Percentiles rank a stretch among this genome's conserved stretches.
Conservation (phyloP, 1,139 yeast genomes). For the Komagataea norvegica region DNA sequence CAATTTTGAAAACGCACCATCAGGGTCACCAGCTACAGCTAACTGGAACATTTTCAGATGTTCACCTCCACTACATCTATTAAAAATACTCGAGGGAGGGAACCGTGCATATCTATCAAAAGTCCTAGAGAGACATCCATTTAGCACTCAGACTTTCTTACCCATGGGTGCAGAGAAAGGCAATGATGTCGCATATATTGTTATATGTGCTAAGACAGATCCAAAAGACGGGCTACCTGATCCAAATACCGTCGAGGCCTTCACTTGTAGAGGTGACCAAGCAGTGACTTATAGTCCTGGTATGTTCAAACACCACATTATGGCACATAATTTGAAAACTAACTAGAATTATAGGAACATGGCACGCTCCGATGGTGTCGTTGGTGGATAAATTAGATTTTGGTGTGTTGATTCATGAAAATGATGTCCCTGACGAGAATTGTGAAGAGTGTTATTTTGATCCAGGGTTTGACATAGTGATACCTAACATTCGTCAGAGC, state of each 20-base stretch:
- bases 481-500: slow-evolving; percentile 6
- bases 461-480: slow-evolving; percentile 45
- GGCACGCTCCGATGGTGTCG: slow-evolving; percentile 95
- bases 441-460: slow-evolving; percentile 66
- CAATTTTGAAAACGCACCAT: slow-evolving; percentile 41
- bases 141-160: slow-evolving; percentile 81
- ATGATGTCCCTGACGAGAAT: slow-evolving; percentile 74
- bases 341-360: slow-evolving; percentile 32
- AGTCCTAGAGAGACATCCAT: slow-evolving; percentile 88
- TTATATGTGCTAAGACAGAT: slow-evolving; percentile 67
- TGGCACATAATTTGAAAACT: no score
- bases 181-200: slow-evolving; percentile 54
- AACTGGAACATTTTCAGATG: slow-evolving; percentile 85
- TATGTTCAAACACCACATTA: slow-evolving; percentile 11
- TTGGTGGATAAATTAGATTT: slow-evolving; percentile 60
- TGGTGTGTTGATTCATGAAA: slow-evolving; percentile 81
- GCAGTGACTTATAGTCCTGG: slow-evolving; percentile 84
- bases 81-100: slow-evolving; percentile 29
- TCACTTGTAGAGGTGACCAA: slow-evolving; percentile 74
- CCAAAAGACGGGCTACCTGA: slow-evolving; percentile 51
- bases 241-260: slow-evolving; percentile 55
- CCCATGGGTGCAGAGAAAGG: slow-evolving; percentile 69
- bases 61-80: slow-evolving; percentile 60
- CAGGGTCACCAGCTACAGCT: slow-evolving; percentile 39
- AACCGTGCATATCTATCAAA: slow-evolving; percentile 45